Base-by-base conservation (phyloP, 306 rosid species). In the Cicer pinnatifidum region DNA sequence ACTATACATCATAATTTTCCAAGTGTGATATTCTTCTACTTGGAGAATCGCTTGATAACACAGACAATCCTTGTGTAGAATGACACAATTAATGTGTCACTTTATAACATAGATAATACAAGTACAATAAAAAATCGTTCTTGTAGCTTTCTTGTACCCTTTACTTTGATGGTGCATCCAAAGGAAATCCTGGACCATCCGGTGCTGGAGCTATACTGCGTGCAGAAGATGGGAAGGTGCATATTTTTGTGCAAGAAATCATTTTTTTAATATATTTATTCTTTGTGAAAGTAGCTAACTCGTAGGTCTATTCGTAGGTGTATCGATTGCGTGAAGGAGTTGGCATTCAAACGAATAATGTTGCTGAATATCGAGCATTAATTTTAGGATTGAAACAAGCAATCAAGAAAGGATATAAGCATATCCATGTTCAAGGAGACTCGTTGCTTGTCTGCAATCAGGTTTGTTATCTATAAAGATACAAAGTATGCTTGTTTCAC, bases 181-280 rank as follows among this genome's bases (percentile, higher is more conserved):
- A 87, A 78, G 99, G 99, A 78, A 94, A 94, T 87, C 99, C 99
- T 75, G 99, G 99, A 76, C 85, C 52, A 13, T 82, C 97, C 69
- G 97, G 99, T 52, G 96, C 99, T 13, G 99, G 97, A 77, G 97
- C 95, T 71, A 83, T 94, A 69, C 79, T 94, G 52, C 89, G 88
- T 53, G 84, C 95, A 63, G 87, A 73, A 75, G 96, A 94, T 60
- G 96, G 94, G 74, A 84, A 67, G 87, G 99, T 91, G 81, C 58
- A 68, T 39, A 38, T 47, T 79, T 79, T 10, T 64, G 6, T 81
- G 48, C 48, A 20, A 17, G 11, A 12, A 20, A 60, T 78, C 28
- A 2, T 50, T 73, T 35, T 23, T 8, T 41, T 20, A n/a, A 13
- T 1, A 6, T 13, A 15, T 17, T 28, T 28, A 23, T 60, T 10